Evolutionary conservation across 2,329 filamentous ascomycete genomes (phyloP), one percentile per base, ranked within the genome.

Genomic region (Grosmannia serpens): DNA sequence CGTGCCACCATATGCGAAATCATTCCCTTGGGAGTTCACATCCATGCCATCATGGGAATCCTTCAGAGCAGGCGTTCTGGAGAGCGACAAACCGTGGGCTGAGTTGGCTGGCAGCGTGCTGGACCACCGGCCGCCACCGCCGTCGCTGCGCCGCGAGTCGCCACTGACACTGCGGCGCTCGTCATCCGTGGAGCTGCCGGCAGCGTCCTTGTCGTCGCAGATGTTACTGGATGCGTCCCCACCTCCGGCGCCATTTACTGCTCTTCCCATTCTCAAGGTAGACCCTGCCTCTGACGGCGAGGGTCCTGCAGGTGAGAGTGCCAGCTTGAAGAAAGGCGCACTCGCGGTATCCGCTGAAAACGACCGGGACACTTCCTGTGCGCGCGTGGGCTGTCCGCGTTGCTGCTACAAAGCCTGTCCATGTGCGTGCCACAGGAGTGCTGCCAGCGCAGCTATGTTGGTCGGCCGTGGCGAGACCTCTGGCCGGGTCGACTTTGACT

Each of bases 401-500:
- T 56, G 55, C 46, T 56, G 41, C 55, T 35, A 56, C n/a, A 15
- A 13, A 15, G 31, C 20, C 4, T 56, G 55, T 35, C 4, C 20
- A n/a, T 56, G 55, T 13, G 8, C 11, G 1, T 56, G 55, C 55
- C 55, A 56, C n/a, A 22, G n/a, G 31, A 26, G 27, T 10, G 13
- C 26, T 10, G 9, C 10, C 41, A 46, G 26, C 1, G 20, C 41
- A 11, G 29, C 29, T 26, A 24, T 35, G 11, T 26, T 26, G 11
- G 10, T 13, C 15, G 22, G 20, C n/a, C 41, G 46, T 20, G 29
- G 15, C 24, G 31, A 22, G 11, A 46, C 22, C 13, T 29, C 51
- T n/a, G 46, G 41, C 47, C 15, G 24, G 44, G 55, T 56, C 7
- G 55, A 56, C 17, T 56, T 56, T 56, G 46, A 56, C 31, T 38